phyloP scores from a whole-genome alignment of 768 basidiomycete species.

The Lentinus tigrinus region DNA sequence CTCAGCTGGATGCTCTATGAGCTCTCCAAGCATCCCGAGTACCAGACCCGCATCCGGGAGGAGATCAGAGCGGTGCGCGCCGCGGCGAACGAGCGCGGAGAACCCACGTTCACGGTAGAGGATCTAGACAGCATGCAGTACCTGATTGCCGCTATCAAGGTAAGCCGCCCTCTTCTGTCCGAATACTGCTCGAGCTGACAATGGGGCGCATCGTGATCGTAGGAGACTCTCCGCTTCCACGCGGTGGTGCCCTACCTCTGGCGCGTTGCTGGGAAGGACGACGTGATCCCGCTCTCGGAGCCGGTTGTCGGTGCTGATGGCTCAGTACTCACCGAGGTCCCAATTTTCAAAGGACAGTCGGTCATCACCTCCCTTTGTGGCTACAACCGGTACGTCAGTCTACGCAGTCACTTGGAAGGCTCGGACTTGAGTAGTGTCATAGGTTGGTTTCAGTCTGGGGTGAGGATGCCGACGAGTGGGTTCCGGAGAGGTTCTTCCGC shows the following conservation, averaged over 20 bases:
- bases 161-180: not conserved
- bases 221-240: constrained; percentile 19
- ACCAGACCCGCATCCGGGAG: constrained; percentile 12
- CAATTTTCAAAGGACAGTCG: constrained; percentile 4
- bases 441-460: constrained; percentile 7
- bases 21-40: constrained; percentile 8
- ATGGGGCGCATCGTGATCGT: not conserved
- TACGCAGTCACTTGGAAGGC: too few species aligned
- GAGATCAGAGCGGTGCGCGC: constrained; percentile 11
- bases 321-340: constrained; percentile 3
- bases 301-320: not conserved
- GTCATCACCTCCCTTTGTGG: not conserved
- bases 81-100: not conserved
- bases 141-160: constrained; percentile 13
- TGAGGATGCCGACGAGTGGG: constrained; percentile 10
- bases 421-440: not conserved
- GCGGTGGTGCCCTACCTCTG: not conserved
- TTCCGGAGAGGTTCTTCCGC: constrained; percentile 4
- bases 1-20: constrained; percentile 12
- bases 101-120: constrained; percentile 15
- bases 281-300: constrained; percentile 22
- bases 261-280: constrained; percentile 22
- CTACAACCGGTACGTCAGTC: constrained; percentile 10
- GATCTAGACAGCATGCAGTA: constrained; percentile 5
- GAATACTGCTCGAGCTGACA: not conserved